phyloP scores from a whole-genome alignment of 768 basidiomycete genomes.

The Psilocybe sp. region DNA sequence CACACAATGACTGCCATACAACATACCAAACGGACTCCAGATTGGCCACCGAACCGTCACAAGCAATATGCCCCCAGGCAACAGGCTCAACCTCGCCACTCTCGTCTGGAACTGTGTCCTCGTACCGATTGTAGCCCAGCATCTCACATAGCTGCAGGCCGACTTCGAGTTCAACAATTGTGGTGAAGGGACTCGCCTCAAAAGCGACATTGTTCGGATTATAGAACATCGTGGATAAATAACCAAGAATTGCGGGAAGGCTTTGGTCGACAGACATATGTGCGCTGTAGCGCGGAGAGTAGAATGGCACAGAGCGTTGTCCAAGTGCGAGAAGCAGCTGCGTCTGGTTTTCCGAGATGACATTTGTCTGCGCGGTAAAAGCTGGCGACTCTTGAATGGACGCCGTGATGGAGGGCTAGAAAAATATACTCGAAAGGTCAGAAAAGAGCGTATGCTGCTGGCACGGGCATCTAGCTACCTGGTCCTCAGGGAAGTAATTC shows the following conservation, averaged over 20 bases:
- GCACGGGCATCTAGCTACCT: conserved; percentile 19
- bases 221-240: conserved; percentile 15
- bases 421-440: conserved; percentile 4
- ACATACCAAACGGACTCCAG: conserved; percentile 41
- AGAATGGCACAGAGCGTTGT: conserved; percentile 10
- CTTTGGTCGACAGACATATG: conserved; percentile 14
- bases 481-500: conserved; percentile 28
- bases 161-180: conserved; percentile 32
- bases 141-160: conserved; percentile 39
- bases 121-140: conserved; percentile 30
- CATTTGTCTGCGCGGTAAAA: neutral
- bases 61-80: conserved; percentile 43
- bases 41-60: conserved; percentile 43
- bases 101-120: conserved; percentile 11
- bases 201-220: conserved; percentile 38
- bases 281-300: conserved; percentile 13
- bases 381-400: neutral
- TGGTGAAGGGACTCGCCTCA: conserved; percentile 38
- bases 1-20: neutral
- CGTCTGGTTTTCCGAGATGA: neutral
- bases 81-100: conserved; percentile 2
- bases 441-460: conserved; percentile 11
- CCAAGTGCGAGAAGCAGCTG: neutral
- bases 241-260: conserved; percentile 13
- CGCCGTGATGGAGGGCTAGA: neutral